Percentiles rank a stretch among this genome's conserved stretches.
Evolutionary conservation across 768 basidiomycete species (phyloP).

Genomic region (Psilocybe subaeruginosa): DNA sequence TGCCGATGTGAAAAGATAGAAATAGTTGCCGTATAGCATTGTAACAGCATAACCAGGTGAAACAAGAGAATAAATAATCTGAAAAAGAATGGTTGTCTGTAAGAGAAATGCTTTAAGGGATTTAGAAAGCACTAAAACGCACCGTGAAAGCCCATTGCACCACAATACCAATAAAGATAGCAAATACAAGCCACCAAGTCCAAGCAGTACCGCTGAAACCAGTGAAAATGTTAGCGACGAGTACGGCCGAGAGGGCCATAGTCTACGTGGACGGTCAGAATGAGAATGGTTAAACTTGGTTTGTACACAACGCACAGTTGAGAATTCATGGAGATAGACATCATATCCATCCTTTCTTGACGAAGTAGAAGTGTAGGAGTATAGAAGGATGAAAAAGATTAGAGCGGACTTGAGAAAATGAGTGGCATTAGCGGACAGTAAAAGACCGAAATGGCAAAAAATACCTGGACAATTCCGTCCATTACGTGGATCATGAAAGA

Average conservation of each 20-base stretch:
- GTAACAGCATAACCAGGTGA: slow-evolving; percentile 73
- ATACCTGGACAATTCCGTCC: slow-evolving; percentile 78
- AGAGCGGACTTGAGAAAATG: slow-evolving; percentile 65
- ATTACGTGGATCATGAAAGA: slow-evolving; percentile 78
- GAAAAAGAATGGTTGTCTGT: slow-evolving; percentile 6
- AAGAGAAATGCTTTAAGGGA: not conserved
- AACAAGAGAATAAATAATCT: slow-evolving; percentile 83
- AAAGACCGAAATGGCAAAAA: slow-evolving; percentile 15
- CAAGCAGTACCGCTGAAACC: slow-evolving; percentile 88
- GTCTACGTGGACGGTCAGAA: slow-evolving; percentile 40
- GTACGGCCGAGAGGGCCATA: slow-evolving; percentile 82
- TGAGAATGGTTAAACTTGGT: not conserved
- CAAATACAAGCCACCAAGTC: slow-evolving; percentile 89
- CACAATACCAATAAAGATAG: slow-evolving; percentile 78
- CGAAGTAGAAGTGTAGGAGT: slow-evolving; percentile 73
- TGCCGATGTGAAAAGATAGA: slow-evolving; percentile 78
- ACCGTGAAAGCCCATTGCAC: slow-evolving; percentile 83
- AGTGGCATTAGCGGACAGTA: not conserved
- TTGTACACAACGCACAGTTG: slow-evolving; percentile 59
- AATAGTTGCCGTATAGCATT: slow-evolving; percentile 72
- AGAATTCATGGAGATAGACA: slow-evolving; percentile 75
- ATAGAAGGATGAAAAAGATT: slow-evolving; percentile 85
- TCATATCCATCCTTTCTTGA: slow-evolving; percentile 82
- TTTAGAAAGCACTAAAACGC: slow-evolving; percentile 25
- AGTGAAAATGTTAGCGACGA: slow-evolving; percentile 79